phyloP scores from a whole-genome alignment of 2,329 filamentous ascomycete species.

The Penicillium nordicum region DNA sequence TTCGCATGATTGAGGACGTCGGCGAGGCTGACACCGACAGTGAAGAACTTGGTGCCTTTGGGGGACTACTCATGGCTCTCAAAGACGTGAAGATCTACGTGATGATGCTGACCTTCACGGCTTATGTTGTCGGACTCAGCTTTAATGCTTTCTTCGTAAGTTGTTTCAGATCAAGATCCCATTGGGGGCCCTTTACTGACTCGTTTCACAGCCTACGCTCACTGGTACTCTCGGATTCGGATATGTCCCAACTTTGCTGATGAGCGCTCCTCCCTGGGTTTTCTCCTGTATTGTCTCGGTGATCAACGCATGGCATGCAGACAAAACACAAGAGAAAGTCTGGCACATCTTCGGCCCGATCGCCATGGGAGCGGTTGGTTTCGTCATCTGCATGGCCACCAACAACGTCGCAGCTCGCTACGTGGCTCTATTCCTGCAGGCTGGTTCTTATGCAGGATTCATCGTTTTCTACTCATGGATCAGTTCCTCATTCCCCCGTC shows the following conservation, averaged over 20 bases:
- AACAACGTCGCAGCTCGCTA: slow-evolving; percentile 57
- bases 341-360: slow-evolving; percentile 58
- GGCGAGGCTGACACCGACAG: slow-evolving; percentile 55
- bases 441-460: slow-evolving; percentile 54
- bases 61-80: slow-evolving; percentile 56
- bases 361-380: slow-evolving; percentile 53
- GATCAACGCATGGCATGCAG: slow-evolving; percentile 55
- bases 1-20: slow-evolving; percentile 57
- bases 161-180: background rate
- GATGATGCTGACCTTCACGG: slow-evolving; percentile 61
- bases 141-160: slow-evolving; percentile 57
- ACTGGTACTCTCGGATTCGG: slow-evolving; percentile 27
- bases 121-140: slow-evolving; percentile 43
- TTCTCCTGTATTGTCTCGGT: slow-evolving; percentile 59
- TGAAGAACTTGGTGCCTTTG: slow-evolving; percentile 48
- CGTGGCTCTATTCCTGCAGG: slow-evolving; percentile 59
- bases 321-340: slow-evolving; percentile 50
- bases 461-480: slow-evolving; percentile 33
- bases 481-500: slow-evolving; percentile 57
- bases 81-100: slow-evolving; percentile 62
- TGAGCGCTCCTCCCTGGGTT: slow-evolving; percentile 49
- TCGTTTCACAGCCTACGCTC: slow-evolving; percentile 19
- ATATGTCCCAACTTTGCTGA: slow-evolving; percentile 28
- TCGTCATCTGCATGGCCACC: slow-evolving; percentile 60
- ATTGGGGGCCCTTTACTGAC: background rate